Evolutionary conservation across 306 rosid genomes (phyloP).

Genomic region (Sophora flavescens): DNA sequence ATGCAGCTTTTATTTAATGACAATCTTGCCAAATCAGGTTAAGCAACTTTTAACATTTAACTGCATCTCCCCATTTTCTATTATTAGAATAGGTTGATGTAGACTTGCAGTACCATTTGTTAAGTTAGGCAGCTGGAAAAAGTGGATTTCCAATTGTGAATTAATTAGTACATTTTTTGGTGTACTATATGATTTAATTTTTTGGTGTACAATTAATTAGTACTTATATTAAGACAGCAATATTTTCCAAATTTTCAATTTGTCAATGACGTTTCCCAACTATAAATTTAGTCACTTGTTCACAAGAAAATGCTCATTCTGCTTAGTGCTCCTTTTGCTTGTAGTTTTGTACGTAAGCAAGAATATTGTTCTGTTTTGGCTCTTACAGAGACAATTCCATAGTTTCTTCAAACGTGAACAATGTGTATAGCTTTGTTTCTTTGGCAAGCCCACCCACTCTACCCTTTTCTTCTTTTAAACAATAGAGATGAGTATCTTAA

Average conservation of each 20-base stretch:
- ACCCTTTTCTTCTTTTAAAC: conserved; percentile 66
- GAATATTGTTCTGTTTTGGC: conserved; percentile 4
- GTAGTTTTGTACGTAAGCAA: background rate
- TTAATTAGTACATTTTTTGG: no score
- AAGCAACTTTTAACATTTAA: no score
- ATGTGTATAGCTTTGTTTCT: conserved; percentile 79
- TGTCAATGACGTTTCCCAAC: conserved; percentile 10
- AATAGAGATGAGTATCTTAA: conserved; percentile 69
- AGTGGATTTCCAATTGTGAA: background rate
- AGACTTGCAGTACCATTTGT: background rate
- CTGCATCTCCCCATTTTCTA: background rate
- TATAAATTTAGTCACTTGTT: conserved; percentile 11
- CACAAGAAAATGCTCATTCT: background rate
- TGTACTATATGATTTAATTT: no score
- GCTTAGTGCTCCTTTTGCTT: background rate
- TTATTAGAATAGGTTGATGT: background rate
- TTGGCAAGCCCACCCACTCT: conserved; percentile 76
- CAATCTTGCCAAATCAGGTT: background rate
- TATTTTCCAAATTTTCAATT: background rate
- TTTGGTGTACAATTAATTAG: no score
- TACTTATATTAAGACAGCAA: background rate
- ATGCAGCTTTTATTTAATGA: background rate
- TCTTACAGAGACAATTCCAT: background rate
- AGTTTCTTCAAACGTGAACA: background rate
- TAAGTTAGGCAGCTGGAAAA: background rate